Evolutionary conservation across 2,329 filamentous ascomycete genomes (phyloP).

Genomic region (Fusarium miscanthi): DNA sequence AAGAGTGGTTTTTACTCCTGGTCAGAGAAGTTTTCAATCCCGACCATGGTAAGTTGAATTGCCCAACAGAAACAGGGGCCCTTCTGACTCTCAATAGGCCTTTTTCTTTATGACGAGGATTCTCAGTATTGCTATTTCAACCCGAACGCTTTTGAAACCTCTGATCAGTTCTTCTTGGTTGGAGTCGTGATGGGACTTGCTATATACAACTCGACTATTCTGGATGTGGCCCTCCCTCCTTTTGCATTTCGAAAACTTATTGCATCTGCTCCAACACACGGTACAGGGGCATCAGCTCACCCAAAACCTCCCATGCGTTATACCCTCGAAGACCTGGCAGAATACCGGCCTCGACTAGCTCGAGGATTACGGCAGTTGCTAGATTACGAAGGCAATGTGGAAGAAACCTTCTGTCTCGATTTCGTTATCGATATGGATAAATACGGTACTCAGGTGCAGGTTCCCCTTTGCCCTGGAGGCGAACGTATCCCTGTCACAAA

Average conservation of each 20-base stretch:
- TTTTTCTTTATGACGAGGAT: conserved; percentile 93
- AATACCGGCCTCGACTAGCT: conserved; percentile 82
- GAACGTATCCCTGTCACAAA: conserved; percentile 84
- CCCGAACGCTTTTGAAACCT: conserved; percentile 87
- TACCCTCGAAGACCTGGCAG: conserved; percentile 82
- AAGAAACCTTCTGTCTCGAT: conserved; percentile 81
- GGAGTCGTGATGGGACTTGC: conserved; percentile 88
- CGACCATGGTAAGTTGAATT: conserved; percentile 74
- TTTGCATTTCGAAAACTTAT: conserved; percentile 91
- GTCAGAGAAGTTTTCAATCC: conserved; percentile 92
- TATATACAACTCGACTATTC: conserved; percentile 94
- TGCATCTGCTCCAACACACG: conserved; percentile 75
- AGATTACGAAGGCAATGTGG: conserved; percentile 86
- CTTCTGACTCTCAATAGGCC: conserved; percentile 62
- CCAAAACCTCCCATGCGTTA: conserved; percentile 74
- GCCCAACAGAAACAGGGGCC: conserved; percentile 2
- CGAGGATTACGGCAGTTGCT: conserved; percentile 79
- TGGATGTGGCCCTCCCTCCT: conserved; percentile 87
- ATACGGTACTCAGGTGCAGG: conserved; percentile 74
- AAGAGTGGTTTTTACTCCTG: conserved; percentile 94
- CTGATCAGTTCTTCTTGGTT: conserved; percentile 91
- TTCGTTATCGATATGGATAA: conserved; percentile 82
- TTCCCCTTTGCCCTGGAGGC: conserved; percentile 80
- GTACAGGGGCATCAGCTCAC: conserved; percentile 64
- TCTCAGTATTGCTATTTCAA: conserved; percentile 95